Percentiles rank a stretch among this genome's conserved stretches.
phyloP scores from a whole-genome alignment of 352 stramenopile species.

The Phytophthora macrochlamydospora region DNA sequence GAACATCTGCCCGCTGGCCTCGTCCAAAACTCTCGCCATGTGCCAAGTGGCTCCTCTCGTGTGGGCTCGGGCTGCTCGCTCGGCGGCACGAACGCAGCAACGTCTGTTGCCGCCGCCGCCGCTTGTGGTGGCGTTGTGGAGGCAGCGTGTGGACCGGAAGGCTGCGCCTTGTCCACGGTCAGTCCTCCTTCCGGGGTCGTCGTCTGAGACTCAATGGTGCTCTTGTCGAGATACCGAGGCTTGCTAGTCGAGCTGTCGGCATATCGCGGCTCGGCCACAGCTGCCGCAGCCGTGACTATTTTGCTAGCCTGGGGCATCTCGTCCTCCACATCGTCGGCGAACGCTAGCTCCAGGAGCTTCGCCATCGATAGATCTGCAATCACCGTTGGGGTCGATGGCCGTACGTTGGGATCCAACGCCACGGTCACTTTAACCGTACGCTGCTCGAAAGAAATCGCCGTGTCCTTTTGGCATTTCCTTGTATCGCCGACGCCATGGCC shows the following conservation, averaged over 20 bases:
- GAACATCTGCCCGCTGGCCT: slow-evolving; percentile 55
- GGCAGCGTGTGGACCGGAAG: slow-evolving; percentile 1
- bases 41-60: slow-evolving; percentile 22
- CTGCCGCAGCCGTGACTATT: background rate
- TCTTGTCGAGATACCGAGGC: slow-evolving; percentile 59
- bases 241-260: slow-evolving; percentile 52
- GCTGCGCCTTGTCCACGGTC: background rate
- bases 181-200: slow-evolving; percentile 22
- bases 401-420: background rate
- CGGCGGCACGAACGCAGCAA: slow-evolving; percentile 3
- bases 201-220: slow-evolving; percentile 48
- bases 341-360: slow-evolving; percentile 10
- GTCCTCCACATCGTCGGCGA: slow-evolving; percentile 1
- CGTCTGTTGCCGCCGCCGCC: slow-evolving; percentile 7
- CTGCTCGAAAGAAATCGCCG: background rate
- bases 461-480: background rate
- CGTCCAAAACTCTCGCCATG: slow-evolving; percentile 71
- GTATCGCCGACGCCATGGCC: background rate
- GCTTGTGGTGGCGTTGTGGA: background rate
- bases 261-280: slow-evolving; percentile 27
- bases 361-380: too few relatives aligned
- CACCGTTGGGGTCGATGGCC: background rate
- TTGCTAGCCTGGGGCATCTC: background rate
- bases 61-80: slow-evolving; percentile 9
- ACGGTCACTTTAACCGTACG: background rate